These are phyloP conservation scores for Ramicandelaber brevisporus DNA, from an alignment of 192 early-diverging fungal species.

Conservation along the genomic window DNA sequence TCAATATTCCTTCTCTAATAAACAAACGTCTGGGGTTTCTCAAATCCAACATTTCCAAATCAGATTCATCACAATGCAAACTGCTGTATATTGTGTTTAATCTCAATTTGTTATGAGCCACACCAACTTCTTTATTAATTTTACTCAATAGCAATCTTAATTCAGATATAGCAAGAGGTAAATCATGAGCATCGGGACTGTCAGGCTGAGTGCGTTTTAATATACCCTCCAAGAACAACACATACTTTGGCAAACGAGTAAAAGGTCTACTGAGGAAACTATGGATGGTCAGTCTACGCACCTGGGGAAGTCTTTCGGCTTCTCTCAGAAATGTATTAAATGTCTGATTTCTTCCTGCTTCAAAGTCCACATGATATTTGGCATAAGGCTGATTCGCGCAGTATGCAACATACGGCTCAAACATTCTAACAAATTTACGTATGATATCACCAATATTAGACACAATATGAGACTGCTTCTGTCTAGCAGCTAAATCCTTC, in stretches of 20 bases:
- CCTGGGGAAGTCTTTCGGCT: slow-evolving; percentile 45
- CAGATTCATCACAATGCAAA: slow-evolving; percentile 23
- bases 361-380: slow-evolving; percentile 58
- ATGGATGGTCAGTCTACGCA: slow-evolving; percentile 57
- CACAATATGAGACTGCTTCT: slow-evolving; percentile 40
- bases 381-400: slow-evolving; percentile 63
- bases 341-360: slow-evolving; percentile 30
- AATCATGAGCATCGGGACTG: slow-evolving; percentile 45
- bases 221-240: slow-evolving; percentile 52
- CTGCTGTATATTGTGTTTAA: slow-evolving; percentile 44
- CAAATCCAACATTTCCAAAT: slow-evolving; percentile 44
- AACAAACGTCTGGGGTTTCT: slow-evolving; percentile 36
- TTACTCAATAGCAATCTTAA: slow-evolving; percentile 45
- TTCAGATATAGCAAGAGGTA: slow-evolving; percentile 44
- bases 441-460: slow-evolving; percentile 70
- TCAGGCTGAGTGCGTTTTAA: slow-evolving; percentile 59
- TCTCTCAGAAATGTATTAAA: slow-evolving; percentile 61
- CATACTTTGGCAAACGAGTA: slow-evolving; percentile 67
- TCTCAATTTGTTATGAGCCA: slow-evolving; percentile 66
- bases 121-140: slow-evolving; percentile 72
- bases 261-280: slow-evolving; percentile 72
- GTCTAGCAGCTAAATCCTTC: slow-evolving; percentile 29
- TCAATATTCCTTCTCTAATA: slow-evolving; percentile 58
- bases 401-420: slow-evolving; percentile 65
- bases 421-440: slow-evolving; percentile 31